A percentile compares a stretch with the other conserved stretches of the same genome.
phyloP scores from a whole-genome alignment of 202 grass and related monocot species.

The Hordeum pubiflorum region DNA sequence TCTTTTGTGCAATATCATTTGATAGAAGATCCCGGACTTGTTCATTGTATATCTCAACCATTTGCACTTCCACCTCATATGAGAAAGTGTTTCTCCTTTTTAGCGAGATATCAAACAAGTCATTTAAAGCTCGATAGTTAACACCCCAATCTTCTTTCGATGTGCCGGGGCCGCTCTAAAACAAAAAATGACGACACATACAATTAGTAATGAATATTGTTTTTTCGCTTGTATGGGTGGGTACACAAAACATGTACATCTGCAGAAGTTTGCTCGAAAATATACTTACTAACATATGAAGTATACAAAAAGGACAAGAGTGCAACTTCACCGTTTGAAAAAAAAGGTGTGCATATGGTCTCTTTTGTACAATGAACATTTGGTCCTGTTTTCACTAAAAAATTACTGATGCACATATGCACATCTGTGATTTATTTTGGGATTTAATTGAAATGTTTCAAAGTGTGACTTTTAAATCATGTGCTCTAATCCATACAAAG shows the following conservation, averaged over 20 bases:
- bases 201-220: not conserved
- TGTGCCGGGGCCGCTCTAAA: conserved; percentile 82
- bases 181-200: conserved; percentile 18
- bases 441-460: not conserved
- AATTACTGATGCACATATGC: not conserved
- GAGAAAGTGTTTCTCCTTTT: conserved; percentile 82
- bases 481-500: not conserved
- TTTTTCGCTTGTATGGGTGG: not conserved
- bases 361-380: not conserved
- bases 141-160: conserved; percentile 98
- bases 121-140: conserved; percentile 94
- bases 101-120: conserved; percentile 82
- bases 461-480: not conserved
- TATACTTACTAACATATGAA: not conserved
- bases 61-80: conserved; percentile 95
- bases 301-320: not conserved
- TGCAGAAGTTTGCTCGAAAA: not conserved
- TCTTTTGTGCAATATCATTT: conserved; percentile 85
- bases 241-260: not conserved
- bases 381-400: not conserved
- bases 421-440: not conserved
- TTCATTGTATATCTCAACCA: conserved; percentile 99
- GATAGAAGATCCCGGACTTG: conserved; percentile 98
- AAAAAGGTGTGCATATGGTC: not conserved
- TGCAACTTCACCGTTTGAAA: not conserved